These are phyloP conservation scores for Prunus davidiana DNA, from an alignment of 306 rosid species.

Conservation along the genomic window DNA sequence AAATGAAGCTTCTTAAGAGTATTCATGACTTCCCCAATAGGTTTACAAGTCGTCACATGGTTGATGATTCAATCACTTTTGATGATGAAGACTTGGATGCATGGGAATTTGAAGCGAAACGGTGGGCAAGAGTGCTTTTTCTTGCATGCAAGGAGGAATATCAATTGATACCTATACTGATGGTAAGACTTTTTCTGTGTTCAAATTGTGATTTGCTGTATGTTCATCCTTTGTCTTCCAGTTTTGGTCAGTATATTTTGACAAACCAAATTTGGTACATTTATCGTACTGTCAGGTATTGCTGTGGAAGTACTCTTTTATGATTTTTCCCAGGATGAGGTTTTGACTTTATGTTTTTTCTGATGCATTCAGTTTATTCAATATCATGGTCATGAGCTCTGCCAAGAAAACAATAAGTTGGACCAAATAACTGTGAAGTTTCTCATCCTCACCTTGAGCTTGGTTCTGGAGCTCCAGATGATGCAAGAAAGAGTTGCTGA, in stretches of 20 bases:
- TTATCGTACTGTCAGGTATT: not conserved
- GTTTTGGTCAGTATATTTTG: not conserved
- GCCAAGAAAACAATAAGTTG: constrained; percentile 45
- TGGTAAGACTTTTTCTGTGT: constrained; percentile 40
- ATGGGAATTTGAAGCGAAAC: constrained; percentile 81
- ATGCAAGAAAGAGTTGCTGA: constrained; percentile 50
- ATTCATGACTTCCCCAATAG: constrained; percentile 67
- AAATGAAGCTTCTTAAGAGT: constrained; percentile 49
- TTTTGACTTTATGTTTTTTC: constrained; percentile 20
- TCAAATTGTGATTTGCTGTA: not conserved
- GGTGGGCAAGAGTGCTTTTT: constrained; percentile 91
- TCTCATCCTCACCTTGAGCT: constrained; percentile 60
- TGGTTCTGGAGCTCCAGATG: constrained; percentile 76
- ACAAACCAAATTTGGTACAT: constrained; percentile 1
- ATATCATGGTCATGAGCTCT: constrained; percentile 35
- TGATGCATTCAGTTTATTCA: constrained; percentile 62
- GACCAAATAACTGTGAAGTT: constrained; percentile 60
- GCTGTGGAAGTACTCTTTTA: not conserved
- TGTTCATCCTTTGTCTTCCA: not conserved
- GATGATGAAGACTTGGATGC: constrained; percentile 76
- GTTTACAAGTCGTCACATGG: constrained; percentile 34
- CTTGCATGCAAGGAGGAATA: constrained; percentile 58
- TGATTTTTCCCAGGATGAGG: not conserved
- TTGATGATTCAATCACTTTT: constrained; percentile 43
- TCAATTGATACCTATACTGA: constrained; percentile 52